Evolutionary conservation across 2,329 filamentous ascomycete species (phyloP).

Genomic region (Waltergamsia citrina): DNA sequence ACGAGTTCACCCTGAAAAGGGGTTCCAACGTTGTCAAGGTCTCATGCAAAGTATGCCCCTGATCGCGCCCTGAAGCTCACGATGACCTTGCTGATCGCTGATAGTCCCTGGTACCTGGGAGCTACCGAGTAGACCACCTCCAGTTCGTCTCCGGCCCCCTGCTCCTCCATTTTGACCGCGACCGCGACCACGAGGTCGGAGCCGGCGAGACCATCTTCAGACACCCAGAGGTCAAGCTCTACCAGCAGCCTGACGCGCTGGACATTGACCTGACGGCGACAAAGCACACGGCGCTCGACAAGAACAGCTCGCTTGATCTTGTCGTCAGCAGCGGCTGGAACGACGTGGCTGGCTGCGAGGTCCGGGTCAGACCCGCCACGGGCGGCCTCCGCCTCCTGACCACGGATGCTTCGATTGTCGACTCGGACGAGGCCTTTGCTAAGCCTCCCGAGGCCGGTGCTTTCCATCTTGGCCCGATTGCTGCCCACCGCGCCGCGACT

Average conservation of each 20-base stretch:
- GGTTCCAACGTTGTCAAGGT: slow-evolving; percentile 35
- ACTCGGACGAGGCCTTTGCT: slow-evolving; percentile 23
- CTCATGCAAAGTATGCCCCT: slow-evolving; percentile 21
- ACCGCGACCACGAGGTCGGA: slow-evolving; percentile 35
- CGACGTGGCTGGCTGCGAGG: slow-evolving; percentile 45
- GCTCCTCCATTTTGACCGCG: slow-evolving; percentile 54
- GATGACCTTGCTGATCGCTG: slow-evolving; percentile 14
- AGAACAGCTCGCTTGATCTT: slow-evolving; percentile 68
- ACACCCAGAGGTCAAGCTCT: slow-evolving; percentile 59
- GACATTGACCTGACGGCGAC: slow-evolving; percentile 58
- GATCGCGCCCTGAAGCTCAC: rapidly evolving
- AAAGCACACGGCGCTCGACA: slow-evolving; percentile 68
- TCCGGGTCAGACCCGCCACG: slow-evolving; percentile 54
- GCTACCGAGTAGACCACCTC: slow-evolving; percentile 67
- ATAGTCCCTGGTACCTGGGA: slow-evolving; percentile 58
- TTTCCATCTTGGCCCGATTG: slow-evolving; percentile 39
- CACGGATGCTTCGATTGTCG: slow-evolving; percentile 44
- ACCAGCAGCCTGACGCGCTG: slow-evolving; percentile 59
- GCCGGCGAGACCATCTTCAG: slow-evolving; percentile 42
- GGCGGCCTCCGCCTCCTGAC: slow-evolving; percentile 56
- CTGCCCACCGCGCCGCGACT: slow-evolving; percentile 34
- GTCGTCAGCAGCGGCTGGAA: slow-evolving; percentile 69
- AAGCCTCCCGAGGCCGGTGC: slow-evolving; percentile 43
- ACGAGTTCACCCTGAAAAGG: slow-evolving; percentile 25
- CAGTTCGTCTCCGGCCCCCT: slow-evolving; percentile 56